Evolutionary conservation across 306 rosid genomes (phyloP).

Genomic region (Abrus pulchellus): DNA sequence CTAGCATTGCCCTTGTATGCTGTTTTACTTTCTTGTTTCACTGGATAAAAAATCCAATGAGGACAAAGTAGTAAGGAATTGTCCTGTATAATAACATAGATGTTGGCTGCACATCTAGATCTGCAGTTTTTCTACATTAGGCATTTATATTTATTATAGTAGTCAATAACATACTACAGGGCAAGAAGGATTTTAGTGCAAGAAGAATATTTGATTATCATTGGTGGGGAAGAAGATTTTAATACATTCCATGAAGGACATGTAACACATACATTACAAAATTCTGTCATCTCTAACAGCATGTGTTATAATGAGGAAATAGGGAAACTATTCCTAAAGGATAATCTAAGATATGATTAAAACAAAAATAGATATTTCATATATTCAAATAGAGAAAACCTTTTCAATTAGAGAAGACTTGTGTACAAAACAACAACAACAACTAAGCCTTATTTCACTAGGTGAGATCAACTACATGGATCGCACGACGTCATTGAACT

Average conservation of each 20-base stretch:
- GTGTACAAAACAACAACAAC: too few species aligned
- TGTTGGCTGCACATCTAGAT: constrained; percentile 11
- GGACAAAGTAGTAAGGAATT: not conserved
- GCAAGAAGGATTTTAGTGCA: constrained; percentile 12
- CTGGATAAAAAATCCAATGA: not conserved
- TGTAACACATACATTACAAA: not conserved
- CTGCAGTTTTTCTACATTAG: constrained; percentile 6
- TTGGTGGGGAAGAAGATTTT: constrained; percentile 5
- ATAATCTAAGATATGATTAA: too few species aligned
- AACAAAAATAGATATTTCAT: too few species aligned
- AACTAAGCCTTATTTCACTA: too few species aligned
- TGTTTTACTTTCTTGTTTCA: constrained; percentile 3
- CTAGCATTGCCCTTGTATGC: not conserved
- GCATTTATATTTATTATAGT: not conserved
- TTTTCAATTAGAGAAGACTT: too few species aligned
- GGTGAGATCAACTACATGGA: too few species aligned
- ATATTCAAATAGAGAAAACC: too few species aligned
- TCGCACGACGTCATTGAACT: not conserved
- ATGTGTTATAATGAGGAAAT: not conserved
- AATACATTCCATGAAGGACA: not conserved
- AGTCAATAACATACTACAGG: too few species aligned
- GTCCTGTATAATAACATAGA: not conserved
- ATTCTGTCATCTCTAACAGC: constrained; percentile 5
- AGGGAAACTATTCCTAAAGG: too few species aligned
- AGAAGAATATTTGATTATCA: not conserved